Evolutionary conservation across 768 basidiomycete genomes (phyloP).

Genomic region (Termitomyces sp.): DNA sequence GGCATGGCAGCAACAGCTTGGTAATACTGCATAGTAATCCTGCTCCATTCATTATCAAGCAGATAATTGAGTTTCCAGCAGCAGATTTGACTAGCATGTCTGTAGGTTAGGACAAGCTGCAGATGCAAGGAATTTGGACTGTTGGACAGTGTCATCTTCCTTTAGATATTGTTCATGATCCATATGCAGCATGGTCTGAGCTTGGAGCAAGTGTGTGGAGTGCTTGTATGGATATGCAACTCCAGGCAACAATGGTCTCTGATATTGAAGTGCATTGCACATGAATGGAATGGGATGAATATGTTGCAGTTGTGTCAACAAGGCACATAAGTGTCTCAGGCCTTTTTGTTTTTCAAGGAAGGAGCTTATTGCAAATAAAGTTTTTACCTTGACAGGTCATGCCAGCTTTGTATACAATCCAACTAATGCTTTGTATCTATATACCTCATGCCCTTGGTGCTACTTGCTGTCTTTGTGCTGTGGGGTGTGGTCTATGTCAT

Average conservation of each 20-base stretch:
- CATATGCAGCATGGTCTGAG: no score
- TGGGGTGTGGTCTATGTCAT: background rate
- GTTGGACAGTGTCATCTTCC: background rate
- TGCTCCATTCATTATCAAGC: background rate
- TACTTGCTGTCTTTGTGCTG: background rate
- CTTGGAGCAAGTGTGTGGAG: no score
- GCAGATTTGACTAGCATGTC: background rate
- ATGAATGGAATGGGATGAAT: background rate
- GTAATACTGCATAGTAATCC: background rate
- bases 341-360: background rate
- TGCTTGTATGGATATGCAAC: background rate
- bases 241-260: background rate
- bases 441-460: background rate
- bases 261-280: background rate
- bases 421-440: background rate
- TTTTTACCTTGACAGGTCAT: background rate
- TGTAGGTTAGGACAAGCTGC: background rate
- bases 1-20: background rate
- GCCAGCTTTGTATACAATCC: background rate
- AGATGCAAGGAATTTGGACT: background rate
- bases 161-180: background rate
- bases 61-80: background rate
- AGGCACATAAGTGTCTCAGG: background rate
- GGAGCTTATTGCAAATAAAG: background rate
- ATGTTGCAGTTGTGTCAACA: background rate